A percentile compares a stretch with the other conserved stretches of the same genome.
Evolutionary conservation across 2,329 filamentous ascomycete genomes (phyloP).

Genomic region (Myriosclerotinia curreyana): DNA sequence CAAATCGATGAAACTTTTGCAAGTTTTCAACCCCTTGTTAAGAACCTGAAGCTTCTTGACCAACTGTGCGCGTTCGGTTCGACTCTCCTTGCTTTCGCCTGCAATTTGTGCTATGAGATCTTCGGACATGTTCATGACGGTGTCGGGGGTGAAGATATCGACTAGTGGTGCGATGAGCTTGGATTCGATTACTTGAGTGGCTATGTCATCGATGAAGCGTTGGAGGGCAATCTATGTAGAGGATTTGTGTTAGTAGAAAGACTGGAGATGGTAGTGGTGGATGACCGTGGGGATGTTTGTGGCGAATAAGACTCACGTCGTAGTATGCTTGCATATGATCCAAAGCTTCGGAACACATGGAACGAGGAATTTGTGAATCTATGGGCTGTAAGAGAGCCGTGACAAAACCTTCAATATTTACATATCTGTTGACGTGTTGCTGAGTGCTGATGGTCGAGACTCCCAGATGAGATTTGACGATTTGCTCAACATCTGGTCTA

Average conservation of each 20-base stretch:
- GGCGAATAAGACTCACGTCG: constrained; percentile 34
- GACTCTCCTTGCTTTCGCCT: constrained; percentile 44
- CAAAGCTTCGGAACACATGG: constrained; percentile 39
- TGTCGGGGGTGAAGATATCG: constrained; percentile 43
- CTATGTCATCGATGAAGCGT: constrained; percentile 45
- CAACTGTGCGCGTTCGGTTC: constrained; percentile 41
- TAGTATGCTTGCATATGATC: constrained; percentile 46
- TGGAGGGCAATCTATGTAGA: constrained; percentile 44
- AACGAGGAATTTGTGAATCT: constrained; percentile 38
- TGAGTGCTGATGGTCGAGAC: not conserved
- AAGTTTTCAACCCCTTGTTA: constrained; percentile 41
- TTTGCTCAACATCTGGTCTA: constrained; percentile 22
- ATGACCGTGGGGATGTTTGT: no score
- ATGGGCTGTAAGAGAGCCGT: constrained; percentile 27
- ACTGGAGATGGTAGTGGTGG: no score
- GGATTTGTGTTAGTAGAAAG: constrained; percentile 9
- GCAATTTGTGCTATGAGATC: constrained; percentile 43
- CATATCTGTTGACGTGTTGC: constrained; percentile 23
- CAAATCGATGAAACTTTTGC: constrained; percentile 22
- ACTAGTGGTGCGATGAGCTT: constrained; percentile 41
- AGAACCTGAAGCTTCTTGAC: constrained; percentile 43
- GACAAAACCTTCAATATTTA: constrained; percentile 26
- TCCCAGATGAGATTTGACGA: constrained; percentile 34
- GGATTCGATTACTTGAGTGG: constrained; percentile 45
- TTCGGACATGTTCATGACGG: constrained; percentile 41